A percentile compares a stretch with the other conserved stretches of the same genome.
Conservation (phyloP, 169 alveolate species). For the Cryptosporidium parvum region DNA sequence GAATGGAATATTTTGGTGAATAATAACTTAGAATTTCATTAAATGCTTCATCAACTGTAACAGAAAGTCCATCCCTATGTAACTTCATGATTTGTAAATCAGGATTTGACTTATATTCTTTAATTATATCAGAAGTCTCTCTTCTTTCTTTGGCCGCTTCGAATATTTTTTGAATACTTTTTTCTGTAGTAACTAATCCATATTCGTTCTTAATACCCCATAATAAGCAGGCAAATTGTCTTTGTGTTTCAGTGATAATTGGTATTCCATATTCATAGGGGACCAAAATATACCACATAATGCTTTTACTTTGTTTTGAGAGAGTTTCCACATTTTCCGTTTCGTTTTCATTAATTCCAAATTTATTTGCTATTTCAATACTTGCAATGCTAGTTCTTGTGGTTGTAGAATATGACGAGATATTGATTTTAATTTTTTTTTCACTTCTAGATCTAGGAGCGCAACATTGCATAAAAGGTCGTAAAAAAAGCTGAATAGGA, state of each 20-base stretch:
- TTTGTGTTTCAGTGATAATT: conserved; percentile 46
- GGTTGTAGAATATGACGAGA: conserved; percentile 57
- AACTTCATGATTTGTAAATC: conserved; percentile 58
- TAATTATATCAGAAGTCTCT: conserved; percentile 50
- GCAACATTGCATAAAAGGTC: conserved; percentile 73
- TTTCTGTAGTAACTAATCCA: conserved; percentile 55
- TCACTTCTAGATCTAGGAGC: conserved; percentile 37
- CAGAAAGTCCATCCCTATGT: conserved; percentile 59
- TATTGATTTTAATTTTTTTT: conserved; percentile 39
- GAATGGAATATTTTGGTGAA: conserved; percentile 41
- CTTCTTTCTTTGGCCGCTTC: conserved; percentile 12
- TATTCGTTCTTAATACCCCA: conserved; percentile 63
- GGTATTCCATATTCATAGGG: conserved; percentile 73
- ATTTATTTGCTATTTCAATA: background rate
- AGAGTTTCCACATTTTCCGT: background rate
- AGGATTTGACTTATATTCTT: conserved; percentile 60
- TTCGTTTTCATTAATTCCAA: background rate
- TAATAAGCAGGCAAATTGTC: conserved; percentile 48
- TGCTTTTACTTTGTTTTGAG: conserved; percentile 17
- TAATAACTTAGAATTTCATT: conserved; percentile 53
- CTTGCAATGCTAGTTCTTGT: conserved; percentile 64
- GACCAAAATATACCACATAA: conserved; percentile 44
- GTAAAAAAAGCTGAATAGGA: conserved; percentile 45
- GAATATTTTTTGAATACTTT: conserved; percentile 33
- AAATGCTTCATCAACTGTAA: conserved; percentile 63